These are phyloP conservation scores for Penicillium rolfsii DNA, from an alignment of 2,329 filamentous ascomycete species.

Conservation along the genomic window DNA sequence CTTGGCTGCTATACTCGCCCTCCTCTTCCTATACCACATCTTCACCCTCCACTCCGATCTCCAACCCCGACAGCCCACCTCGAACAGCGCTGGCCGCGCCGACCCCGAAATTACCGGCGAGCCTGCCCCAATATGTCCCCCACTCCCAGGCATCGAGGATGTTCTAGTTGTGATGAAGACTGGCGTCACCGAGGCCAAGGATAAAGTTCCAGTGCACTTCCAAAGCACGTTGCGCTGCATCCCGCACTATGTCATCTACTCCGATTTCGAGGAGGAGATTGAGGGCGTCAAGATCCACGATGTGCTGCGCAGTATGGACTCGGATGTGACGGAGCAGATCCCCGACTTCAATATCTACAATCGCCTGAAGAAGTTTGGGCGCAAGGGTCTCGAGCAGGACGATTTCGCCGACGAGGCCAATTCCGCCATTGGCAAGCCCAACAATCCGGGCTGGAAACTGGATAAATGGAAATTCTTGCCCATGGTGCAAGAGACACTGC, in stretches of 20 bases:
- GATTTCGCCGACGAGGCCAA: constrained; percentile 45
- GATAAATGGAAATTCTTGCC: constrained; percentile 64
- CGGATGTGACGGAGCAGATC: constrained; percentile 43
- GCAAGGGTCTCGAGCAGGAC: constrained; percentile 45
- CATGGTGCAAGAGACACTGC: constrained; percentile 56
- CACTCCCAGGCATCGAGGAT: constrained; percentile 51
- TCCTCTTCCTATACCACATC: constrained; percentile 61
- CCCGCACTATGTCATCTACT: constrained; percentile 61
- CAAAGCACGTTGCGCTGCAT: constrained; percentile 59
- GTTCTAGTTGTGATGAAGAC: constrained; percentile 62
- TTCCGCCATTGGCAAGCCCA: constrained; percentile 46
- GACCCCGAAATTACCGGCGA: constrained; percentile 20
- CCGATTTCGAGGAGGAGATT: constrained; percentile 59
- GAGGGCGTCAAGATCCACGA: constrained; percentile 56
- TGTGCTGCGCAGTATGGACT: constrained; percentile 52
- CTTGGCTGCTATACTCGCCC: constrained; percentile 60
- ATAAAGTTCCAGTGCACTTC: constrained; percentile 60
- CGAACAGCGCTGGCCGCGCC: constrained; percentile 14
- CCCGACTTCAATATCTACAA: constrained; percentile 59
- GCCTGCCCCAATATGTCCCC: constrained; percentile 33
- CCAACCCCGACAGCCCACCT: constrained; percentile 33
- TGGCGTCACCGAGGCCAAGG: constrained; percentile 59
- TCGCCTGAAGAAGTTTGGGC: constrained; percentile 49
- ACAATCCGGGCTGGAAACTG: constrained; percentile 55
- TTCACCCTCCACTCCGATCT: constrained; percentile 63